A percentile compares a stretch with the other conserved stretches of the same genome.
Evolutionary conservation across 345 rosid genomes (phyloP).

Genomic region (Melaleuca alternifolia): DNA sequence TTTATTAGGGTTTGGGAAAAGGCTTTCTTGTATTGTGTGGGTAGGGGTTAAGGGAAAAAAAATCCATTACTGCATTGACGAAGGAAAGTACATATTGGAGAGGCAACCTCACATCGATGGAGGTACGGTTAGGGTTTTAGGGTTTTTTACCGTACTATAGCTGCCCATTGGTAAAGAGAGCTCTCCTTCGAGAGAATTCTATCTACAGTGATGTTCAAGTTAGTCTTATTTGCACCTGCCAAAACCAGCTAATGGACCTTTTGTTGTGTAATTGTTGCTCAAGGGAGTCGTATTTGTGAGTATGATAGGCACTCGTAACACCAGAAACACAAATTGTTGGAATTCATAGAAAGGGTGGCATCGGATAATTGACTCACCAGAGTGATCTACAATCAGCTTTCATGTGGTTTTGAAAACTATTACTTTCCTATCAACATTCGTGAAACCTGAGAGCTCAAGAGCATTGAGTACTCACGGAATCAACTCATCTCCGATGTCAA

Average conservation of each 20-base stretch:
- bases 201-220: background rate
- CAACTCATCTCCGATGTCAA: too few relatives aligned
- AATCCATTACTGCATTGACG: too few relatives aligned
- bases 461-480: background rate
- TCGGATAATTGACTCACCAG: background rate
- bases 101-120: too few relatives aligned
- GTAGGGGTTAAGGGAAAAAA: too few relatives aligned
- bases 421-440: background rate
- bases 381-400: background rate
- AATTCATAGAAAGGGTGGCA: background rate
- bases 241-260: background rate
- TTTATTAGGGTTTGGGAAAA: too few relatives aligned
- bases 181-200: too few relatives aligned
- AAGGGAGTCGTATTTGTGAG: background rate
- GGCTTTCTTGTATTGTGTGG: too few relatives aligned
- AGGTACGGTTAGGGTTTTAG: too few relatives aligned
- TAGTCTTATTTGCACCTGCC: background rate
- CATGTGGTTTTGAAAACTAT: background rate
- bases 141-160: too few relatives aligned
- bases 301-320: background rate
- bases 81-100: too few relatives aligned
- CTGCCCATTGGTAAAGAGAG: too few relatives aligned
- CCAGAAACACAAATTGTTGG: background rate
- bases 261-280: background rate
- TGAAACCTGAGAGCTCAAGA: background rate